Conservation (phyloP, 2,329 filamentous ascomycete species). For the Nakataea oryzae region DNA sequence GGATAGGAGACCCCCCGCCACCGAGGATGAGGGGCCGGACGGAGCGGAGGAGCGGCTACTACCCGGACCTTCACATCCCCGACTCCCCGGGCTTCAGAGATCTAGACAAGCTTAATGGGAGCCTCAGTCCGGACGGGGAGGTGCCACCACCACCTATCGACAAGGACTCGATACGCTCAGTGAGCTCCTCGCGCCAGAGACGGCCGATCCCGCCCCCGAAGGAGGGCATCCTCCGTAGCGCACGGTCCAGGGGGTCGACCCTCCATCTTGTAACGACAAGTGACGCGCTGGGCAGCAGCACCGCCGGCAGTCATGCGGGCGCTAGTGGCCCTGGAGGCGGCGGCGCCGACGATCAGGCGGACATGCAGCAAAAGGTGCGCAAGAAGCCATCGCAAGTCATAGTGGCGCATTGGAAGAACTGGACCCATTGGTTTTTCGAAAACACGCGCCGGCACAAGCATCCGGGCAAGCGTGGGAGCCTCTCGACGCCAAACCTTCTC, state of each 20-base stretch:
- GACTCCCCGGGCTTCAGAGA: conserved; percentile 74
- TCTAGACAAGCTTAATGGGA: conserved; percentile 31
- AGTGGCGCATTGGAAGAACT: conserved; percentile 51
- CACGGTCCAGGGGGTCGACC: conserved; percentile 71
- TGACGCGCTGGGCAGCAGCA: conserved; percentile 31
- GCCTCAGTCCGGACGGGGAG: conserved; percentile 30
- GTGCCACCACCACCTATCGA: conserved; percentile 63
- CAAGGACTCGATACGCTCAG: conserved; percentile 66
- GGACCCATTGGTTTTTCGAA: conserved; percentile 54
- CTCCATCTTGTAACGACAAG: conserved; percentile 71
- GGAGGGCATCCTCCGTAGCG: conserved; percentile 58
- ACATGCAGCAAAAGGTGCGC: conserved; percentile 33
- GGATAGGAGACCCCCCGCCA: conserved; percentile 32
- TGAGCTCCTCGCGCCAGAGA: conserved; percentile 66
- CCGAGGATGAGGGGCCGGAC: conserved; percentile 66
- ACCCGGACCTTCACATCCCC: conserved; percentile 51
- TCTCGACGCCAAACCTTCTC: conserved; percentile 49
- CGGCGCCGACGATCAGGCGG: conserved; percentile 13
- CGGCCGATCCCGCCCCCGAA: conserved; percentile 77
- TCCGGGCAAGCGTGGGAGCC: conserved; percentile 38
- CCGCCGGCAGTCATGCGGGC: not conserved
- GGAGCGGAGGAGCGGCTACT: conserved; percentile 62
- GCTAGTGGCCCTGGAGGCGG: conserved; percentile 9
- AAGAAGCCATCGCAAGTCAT: conserved; percentile 49
- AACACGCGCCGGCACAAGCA: conserved; percentile 41